Percentiles rank a stretch among this genome's conserved stretches.
Evolutionary conservation across 139 green algal species (phyloP).

Genomic region (Klebsormidium nitens): DNA sequence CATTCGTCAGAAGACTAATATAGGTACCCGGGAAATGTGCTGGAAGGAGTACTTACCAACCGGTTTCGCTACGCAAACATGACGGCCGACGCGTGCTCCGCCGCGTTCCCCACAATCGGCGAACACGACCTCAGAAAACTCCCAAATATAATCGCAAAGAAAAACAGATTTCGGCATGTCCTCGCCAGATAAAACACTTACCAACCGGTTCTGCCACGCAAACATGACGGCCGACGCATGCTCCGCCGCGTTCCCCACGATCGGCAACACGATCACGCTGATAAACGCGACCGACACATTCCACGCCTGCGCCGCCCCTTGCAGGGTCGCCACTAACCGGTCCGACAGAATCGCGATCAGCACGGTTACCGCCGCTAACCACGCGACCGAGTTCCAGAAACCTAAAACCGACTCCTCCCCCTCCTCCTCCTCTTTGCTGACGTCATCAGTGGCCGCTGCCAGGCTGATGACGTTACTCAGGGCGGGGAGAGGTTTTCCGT

Average conservation of each 20-base stretch:
- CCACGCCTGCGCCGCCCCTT: slow-evolving; percentile 42
- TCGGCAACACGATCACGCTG: slow-evolving; percentile 45
- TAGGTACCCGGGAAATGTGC: too few species aligned
- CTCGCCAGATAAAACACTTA: too few species aligned
- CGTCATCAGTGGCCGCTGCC: too few species aligned
- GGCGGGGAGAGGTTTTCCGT: too few species aligned
- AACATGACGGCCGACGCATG: slow-evolving; percentile 46
- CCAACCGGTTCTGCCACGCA: slow-evolving; percentile 47
- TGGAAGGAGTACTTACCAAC: too few species aligned
- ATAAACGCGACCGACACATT: slow-evolving; percentile 46
- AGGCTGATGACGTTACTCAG: too few species aligned
- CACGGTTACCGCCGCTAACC: slow-evolving; percentile 61
- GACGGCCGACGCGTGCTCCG: slow-evolving; percentile 40
- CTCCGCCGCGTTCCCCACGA: slow-evolving; percentile 49
- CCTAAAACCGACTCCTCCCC: slow-evolving; percentile 31
- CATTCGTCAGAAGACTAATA: too few species aligned
- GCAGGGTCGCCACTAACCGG: slow-evolving; percentile 44
- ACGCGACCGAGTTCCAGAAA: slow-evolving; percentile 52
- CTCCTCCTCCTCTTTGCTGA: slow-evolving; percentile 39
- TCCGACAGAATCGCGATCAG: slow-evolving; percentile 68
- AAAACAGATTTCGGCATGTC: too few species aligned
- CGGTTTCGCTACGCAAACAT: too few species aligned
- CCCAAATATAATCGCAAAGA: too few species aligned
- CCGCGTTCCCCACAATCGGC: slow-evolving; percentile 48
- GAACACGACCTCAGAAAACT: too few species aligned